A percentile compares a stretch with the other conserved stretches of the same genome.
These are phyloP conservation scores for Alisma plantagoaquatica DNA, from an alignment of 106 monocot species.

Conservation along the genomic window DNA sequence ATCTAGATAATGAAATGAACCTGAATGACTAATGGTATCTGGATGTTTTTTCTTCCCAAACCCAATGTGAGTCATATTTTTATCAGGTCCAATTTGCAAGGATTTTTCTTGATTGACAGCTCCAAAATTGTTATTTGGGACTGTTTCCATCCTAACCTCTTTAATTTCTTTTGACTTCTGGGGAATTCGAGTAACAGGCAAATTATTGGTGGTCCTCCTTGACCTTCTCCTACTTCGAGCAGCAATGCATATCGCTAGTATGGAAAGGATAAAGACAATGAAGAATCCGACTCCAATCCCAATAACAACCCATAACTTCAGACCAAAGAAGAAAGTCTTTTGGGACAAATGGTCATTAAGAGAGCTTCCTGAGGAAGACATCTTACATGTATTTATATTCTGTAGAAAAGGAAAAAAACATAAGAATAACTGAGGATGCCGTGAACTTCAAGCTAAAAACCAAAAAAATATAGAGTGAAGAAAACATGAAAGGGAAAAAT, in stretches of 20 bases:
- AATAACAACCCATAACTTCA: conserved; percentile 77
- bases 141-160: conserved; percentile 62
- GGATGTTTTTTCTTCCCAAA: conserved; percentile 31
- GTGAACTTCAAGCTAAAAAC: background rate
- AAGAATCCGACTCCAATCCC: conserved; percentile 53
- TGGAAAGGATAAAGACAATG: conserved; percentile 45
- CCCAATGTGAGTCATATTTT: conserved; percentile 36
- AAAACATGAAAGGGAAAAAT: too few species aligned
- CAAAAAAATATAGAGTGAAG: background rate
- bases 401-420: conserved; percentile 13
- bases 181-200: conserved; percentile 59
- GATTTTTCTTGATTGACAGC: conserved; percentile 45
- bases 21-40: conserved; percentile 37
- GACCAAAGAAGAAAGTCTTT: conserved; percentile 51
- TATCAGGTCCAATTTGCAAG: conserved; percentile 34
- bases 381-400: conserved; percentile 11
- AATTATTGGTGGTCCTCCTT: conserved; percentile 27
- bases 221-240: conserved; percentile 25
- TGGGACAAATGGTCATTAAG: conserved; percentile 46
- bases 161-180: conserved; percentile 81
- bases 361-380: conserved; percentile 43
- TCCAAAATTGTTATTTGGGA: conserved; percentile 30
- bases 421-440: too few species aligned
- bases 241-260: conserved; percentile 44
- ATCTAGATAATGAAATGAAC: conserved; percentile 47